Evolutionary conservation across 306 rosid genomes (phyloP).

Genomic region (Cucumis sativus): Cucumber_9930_V3 NC_026656.2:20148001-20148500

Average conservation of each 20-base stretch:
- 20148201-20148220: background rate
- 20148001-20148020: too few relatives aligned
- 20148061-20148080: background rate
- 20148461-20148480: constrained; percentile 32
- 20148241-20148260: background rate
- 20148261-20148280: too few relatives aligned
- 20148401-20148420: constrained; percentile 40
- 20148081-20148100: background rate
- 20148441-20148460: constrained; percentile 38
- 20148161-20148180: background rate
- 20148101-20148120: background rate
- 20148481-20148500: constrained; percentile 23
- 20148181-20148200: background rate
- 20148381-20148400: constrained; percentile 39
- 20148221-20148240: background rate
- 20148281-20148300: too few relatives aligned
- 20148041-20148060: background rate
- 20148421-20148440: constrained; percentile 34
- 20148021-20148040: background rate
- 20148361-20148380: constrained; percentile 47
- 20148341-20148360: constrained; percentile 19
- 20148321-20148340: background rate
- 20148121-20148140: background rate
- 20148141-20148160: background rate
- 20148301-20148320: too few relatives aligned